A percentile compares a stretch with the other conserved stretches of the same genome.
Conservation (phyloP, 306 rosid genomes). For the Coriaria nepalensis region DNA sequence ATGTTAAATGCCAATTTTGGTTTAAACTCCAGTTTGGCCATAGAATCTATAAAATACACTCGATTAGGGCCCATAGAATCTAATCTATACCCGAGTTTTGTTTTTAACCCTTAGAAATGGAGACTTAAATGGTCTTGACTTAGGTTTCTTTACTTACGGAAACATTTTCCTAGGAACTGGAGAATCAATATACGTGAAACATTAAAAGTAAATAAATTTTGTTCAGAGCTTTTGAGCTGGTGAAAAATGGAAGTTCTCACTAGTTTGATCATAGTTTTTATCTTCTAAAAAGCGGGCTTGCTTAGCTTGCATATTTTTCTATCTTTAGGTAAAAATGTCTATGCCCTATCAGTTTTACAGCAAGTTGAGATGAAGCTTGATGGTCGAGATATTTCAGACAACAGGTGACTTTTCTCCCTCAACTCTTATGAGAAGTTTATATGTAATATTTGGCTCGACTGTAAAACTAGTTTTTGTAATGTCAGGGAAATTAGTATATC, state of each 20-base stretch:
- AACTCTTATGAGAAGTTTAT: conserved; percentile 11
- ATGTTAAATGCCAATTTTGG: no score
- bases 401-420: conserved; percentile 38
- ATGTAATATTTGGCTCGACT: conserved; percentile 14
- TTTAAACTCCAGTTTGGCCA: no score
- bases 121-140: not conserved
- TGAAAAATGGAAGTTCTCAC: no score
- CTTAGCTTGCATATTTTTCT: conserved; percentile 2
- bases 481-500: conserved; percentile 60
- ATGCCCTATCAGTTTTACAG: conserved; percentile 69
- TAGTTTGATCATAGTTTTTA: no score
- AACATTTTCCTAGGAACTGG: no score
- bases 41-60: no score
- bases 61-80: no score
- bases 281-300: no score
- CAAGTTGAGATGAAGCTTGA: conserved; percentile 84
- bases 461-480: conserved; percentile 18
- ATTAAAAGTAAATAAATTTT: no score
- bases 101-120: not conserved
- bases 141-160: no score
- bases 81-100: not conserved
- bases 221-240: no score
- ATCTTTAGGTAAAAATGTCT: conserved; percentile 63
- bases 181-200: no score
- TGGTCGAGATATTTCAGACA: conserved; percentile 59